Evolutionary conservation across 257 asterid species (phyloP).

Genomic region (Solanum peruvianum): DNA sequence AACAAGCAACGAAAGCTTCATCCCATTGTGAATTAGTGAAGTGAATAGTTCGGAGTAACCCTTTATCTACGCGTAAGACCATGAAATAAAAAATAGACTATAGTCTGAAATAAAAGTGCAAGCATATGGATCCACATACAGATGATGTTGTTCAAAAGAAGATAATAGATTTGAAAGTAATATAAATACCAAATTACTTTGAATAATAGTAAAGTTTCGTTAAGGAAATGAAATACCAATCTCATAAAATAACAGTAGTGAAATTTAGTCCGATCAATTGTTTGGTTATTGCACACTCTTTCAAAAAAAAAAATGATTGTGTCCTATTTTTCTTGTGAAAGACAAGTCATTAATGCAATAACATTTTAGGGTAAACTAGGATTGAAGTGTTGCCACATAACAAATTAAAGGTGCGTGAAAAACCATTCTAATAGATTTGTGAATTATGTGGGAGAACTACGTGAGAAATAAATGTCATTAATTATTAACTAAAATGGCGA

Average conservation of each 20-base stretch:
- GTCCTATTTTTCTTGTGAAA: background rate
- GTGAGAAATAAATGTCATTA: background rate
- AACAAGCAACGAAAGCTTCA: too few species aligned
- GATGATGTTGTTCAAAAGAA: background rate
- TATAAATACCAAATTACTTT: background rate
- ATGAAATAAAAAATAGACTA: too few species aligned
- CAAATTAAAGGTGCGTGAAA: background rate
- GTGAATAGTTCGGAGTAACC: too few species aligned
- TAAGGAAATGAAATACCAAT: too few species aligned
- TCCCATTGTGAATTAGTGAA: too few species aligned
- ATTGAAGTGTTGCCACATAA: background rate
- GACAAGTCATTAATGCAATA: background rate
- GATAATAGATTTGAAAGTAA: background rate
- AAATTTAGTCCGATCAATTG: background rate
- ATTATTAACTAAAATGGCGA: background rate
- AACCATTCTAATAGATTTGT: too few species aligned
- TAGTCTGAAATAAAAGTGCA: background rate
- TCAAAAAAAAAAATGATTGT: background rate
- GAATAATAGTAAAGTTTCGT: background rate
- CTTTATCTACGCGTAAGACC: too few species aligned
- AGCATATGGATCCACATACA: background rate
- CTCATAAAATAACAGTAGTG: too few species aligned
- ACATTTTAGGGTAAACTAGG: background rate
- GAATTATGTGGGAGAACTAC: background rate
- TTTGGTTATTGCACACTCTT: background rate